A percentile compares a stretch with the other conserved stretches of the same genome.
Evolutionary conservation across 1,139 yeast species (phyloP).

Genomic region (Diutina ranongensis): DNA sequence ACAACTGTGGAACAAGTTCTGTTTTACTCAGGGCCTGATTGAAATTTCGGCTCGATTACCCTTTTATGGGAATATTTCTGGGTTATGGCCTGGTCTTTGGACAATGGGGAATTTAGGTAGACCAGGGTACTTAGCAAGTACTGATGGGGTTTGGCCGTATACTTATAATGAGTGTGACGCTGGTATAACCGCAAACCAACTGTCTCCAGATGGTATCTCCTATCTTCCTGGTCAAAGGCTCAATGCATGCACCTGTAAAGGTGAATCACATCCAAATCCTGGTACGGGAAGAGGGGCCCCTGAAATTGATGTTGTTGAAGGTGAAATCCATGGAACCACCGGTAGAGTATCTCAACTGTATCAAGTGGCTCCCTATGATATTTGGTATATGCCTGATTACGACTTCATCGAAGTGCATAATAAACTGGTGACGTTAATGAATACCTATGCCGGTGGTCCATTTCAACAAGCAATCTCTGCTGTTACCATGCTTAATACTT

Average conservation of each 20-base stretch:
- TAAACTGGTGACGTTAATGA: conserved; percentile 51
- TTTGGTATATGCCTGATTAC: conserved; percentile 79
- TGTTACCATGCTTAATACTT: conserved; percentile 50
- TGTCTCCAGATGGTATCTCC: conserved; percentile 70
- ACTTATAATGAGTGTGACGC: conserved; percentile 76
- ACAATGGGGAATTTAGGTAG: conserved; percentile 77
- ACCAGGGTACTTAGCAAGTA: conserved; percentile 68
- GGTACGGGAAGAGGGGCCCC: conserved; percentile 86
- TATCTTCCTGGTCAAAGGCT: conserved; percentile 70
- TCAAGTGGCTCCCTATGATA: conserved; percentile 78
- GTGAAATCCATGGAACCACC: conserved; percentile 31
- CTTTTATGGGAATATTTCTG: conserved; percentile 54
- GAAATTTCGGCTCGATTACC: conserved; percentile 67
- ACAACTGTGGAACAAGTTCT: conserved; percentile 74
- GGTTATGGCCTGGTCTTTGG: conserved; percentile 91
- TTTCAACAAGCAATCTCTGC: conserved; percentile 79
- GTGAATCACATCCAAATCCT: conserved; percentile 67
- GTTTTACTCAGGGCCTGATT: conserved; percentile 66
- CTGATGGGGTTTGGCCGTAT: conserved; percentile 88
- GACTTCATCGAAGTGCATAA: conserved; percentile 57
- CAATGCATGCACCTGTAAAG: conserved; percentile 56
- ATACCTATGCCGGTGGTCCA: conserved; percentile 74
- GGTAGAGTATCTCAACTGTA: conserved; percentile 75
- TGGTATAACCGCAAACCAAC: conserved; percentile 84
- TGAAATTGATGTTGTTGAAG: conserved; percentile 80